These are phyloP conservation scores for Ceratorhiza oryzae-sativae DNA, from an alignment of 1,284 basidiomycete species.

Conservation along the genomic window DNA sequence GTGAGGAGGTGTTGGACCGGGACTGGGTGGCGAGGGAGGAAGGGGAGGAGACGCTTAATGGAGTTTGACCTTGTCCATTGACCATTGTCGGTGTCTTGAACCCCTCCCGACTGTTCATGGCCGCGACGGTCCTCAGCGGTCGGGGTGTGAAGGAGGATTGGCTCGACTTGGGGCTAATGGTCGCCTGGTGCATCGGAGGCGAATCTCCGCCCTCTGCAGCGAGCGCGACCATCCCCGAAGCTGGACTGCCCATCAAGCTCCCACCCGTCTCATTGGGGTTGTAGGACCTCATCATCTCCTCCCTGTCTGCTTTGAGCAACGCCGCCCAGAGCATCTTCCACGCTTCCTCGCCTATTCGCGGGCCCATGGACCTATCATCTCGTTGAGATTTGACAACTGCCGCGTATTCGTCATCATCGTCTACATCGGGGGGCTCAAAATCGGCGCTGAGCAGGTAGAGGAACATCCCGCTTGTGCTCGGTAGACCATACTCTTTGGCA, in stretches of 20 bases:
- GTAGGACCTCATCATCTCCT: conserved; percentile 55
- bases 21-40: conserved; percentile 65
- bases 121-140: conserved; percentile 18
- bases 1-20: conserved; percentile 47
- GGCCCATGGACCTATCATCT: conserved; percentile 42
- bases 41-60: conserved; percentile 56
- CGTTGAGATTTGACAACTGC: conserved; percentile 53
- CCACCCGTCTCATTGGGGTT: conserved; percentile 21
- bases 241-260: conserved; percentile 35
- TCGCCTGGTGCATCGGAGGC: conserved; percentile 20
- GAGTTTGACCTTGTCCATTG: background rate
- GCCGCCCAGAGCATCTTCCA: conserved; percentile 83
- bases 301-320: conserved; percentile 69
- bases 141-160: conserved; percentile 13
- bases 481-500: conserved; percentile 85
- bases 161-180: conserved; percentile 28
- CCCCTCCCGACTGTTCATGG: conserved; percentile 22
- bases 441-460: conserved; percentile 67
- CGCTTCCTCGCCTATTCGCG: conserved; percentile 77
- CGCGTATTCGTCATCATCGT: conserved; percentile 61
- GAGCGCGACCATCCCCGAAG: conserved; percentile 32
- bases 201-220: conserved; percentile 33
- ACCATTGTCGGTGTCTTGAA: background rate
- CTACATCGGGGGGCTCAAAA: conserved; percentile 42
- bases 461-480: conserved; percentile 76